Percentiles rank a stretch among this genome's conserved stretches.
phyloP scores from a whole-genome alignment of 768 basidiomycete genomes.

The Mycena haematopus region DNA sequence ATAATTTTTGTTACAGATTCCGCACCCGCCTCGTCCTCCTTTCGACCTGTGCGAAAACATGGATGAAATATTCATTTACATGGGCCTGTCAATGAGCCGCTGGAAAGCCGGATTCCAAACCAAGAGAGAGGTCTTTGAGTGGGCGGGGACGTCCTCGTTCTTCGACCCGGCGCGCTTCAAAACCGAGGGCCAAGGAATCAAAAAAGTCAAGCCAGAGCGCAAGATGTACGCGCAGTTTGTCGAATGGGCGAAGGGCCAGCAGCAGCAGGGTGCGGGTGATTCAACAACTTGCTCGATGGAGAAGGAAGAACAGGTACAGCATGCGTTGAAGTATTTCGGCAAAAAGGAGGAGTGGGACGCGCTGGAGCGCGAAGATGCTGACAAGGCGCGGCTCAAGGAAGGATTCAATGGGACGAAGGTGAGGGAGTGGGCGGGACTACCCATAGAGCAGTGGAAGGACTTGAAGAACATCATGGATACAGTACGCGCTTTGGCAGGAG shows the following conservation, averaged over 20 bases:
- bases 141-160: slow-evolving; percentile 60
- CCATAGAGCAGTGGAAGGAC: slow-evolving; percentile 32
- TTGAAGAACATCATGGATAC: slow-evolving; percentile 60
- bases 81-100: slow-evolving; percentile 59
- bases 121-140: slow-evolving; percentile 60
- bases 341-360: slow-evolving; percentile 41
- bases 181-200: slow-evolving; percentile 43
- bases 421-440: slow-evolving; percentile 58
- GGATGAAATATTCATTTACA: slow-evolving; percentile 57
- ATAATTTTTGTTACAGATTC: slow-evolving; percentile 35
- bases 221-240: slow-evolving; percentile 68
- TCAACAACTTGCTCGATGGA: slow-evolving; percentile 23
- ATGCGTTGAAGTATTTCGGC: slow-evolving; percentile 45
- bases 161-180: slow-evolving; percentile 52
- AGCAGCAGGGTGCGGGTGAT: slow-evolving; percentile 8
- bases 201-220: slow-evolving; percentile 53
- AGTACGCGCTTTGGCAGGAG: slow-evolving; percentile 53
- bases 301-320: slow-evolving; percentile 38
- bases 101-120: slow-evolving; percentile 63
- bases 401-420: slow-evolving; percentile 58
- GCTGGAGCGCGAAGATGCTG: slow-evolving; percentile 36
- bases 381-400: slow-evolving; percentile 44
- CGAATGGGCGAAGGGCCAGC: slow-evolving; percentile 47
- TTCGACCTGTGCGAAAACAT: slow-evolving; percentile 59
- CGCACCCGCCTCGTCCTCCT: slow-evolving; percentile 50